Evolutionary conservation across 257 asterid species (phyloP).

Genomic region (Handroanthus guayacan): DNA sequence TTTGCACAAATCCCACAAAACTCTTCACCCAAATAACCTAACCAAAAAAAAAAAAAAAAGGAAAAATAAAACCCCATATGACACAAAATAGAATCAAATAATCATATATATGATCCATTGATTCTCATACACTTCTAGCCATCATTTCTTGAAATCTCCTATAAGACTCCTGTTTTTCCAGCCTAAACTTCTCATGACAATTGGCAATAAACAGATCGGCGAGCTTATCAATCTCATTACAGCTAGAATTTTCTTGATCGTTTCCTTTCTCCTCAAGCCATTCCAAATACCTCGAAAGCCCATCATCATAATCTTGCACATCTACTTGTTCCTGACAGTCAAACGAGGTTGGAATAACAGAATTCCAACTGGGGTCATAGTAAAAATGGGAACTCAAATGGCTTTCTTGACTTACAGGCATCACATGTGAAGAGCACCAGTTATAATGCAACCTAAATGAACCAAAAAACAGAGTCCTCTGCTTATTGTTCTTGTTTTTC

Average conservation of each 20-base stretch:
- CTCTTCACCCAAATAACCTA: constrained; percentile 6
- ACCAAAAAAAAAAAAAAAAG: constrained; percentile 29
- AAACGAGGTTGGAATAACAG: constrained; percentile 35
- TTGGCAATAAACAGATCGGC: constrained; percentile 91
- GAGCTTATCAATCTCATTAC: constrained; percentile 74
- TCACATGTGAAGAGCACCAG: constrained; percentile 85
- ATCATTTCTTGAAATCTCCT: constrained; percentile 92
- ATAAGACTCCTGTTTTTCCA: constrained; percentile 91
- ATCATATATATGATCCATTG: background rate
- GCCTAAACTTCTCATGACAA: constrained; percentile 85
- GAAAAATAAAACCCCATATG: constrained; percentile 20
- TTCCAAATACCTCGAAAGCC: constrained; percentile 67
- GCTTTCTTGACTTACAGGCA: constrained; percentile 47
- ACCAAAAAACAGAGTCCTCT: constrained; percentile 60
- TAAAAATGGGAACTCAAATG: constrained; percentile 40
- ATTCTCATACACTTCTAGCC: constrained; percentile 74
- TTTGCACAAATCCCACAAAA: constrained; percentile 52
- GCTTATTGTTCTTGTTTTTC: constrained; percentile 42
- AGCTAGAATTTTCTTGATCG: constrained; percentile 7
- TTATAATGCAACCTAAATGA: constrained; percentile 87
- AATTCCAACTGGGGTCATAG: constrained; percentile 69
- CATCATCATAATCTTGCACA: constrained; percentile 20
- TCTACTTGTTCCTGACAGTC: background rate
- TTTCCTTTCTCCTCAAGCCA: constrained; percentile 80
- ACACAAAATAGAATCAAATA: background rate